Conservation (phyloP, 176 grass and related monocot genomes). For the Dactylis glomerata region DNA sequence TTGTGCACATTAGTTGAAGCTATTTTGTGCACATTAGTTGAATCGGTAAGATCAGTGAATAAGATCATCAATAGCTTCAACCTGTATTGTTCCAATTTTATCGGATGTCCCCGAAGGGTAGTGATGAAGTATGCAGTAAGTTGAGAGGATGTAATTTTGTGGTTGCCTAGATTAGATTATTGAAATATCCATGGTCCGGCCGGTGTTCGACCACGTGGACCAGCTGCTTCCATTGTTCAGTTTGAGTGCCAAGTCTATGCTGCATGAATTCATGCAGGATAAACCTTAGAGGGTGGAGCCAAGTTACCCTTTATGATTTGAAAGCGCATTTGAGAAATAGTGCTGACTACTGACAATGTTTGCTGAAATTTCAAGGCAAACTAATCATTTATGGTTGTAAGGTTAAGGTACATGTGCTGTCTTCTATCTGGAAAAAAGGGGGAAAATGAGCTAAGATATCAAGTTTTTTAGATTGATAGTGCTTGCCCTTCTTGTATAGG, state of each 20-base stretch:
- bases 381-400: neutral
- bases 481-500: neutral
- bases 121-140: neutral
- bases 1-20: no score
- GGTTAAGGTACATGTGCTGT: neutral
- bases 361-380: neutral
- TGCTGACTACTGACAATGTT: neutral
- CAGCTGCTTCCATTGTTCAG: neutral
- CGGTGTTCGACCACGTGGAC: constrained; percentile 1
- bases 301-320: neutral
- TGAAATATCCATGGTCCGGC: neutral
- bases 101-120: neutral
- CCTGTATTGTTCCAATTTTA: no score
- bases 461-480: neutral
- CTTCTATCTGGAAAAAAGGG: neutral
- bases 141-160: neutral
- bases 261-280: neutral
- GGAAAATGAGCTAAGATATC: neutral
- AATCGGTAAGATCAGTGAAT: neutral
- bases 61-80: neutral
- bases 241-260: neutral
- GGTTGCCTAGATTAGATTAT: neutral
- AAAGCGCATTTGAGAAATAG: neutral
- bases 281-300: neutral
- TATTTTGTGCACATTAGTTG: no score